Percentiles rank a stretch among this genome's conserved stretches.
phyloP scores from a whole-genome alignment of 352 stramenopile species.

The Peronospora farinosa region DNA sequence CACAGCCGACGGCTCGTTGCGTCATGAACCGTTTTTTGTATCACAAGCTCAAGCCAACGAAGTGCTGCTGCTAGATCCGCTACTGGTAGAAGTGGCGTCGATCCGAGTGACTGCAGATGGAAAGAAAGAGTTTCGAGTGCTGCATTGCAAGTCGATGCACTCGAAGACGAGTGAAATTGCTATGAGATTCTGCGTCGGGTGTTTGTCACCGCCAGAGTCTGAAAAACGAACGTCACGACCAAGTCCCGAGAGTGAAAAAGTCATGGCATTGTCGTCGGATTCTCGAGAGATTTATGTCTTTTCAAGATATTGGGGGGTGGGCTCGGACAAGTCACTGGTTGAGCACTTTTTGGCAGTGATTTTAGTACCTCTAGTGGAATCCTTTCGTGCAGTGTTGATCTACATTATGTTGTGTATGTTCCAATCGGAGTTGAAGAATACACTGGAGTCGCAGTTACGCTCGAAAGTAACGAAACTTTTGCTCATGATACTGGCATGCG shows the following conservation, averaged over 20 bases:
- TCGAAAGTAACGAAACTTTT: conserved; percentile 41
- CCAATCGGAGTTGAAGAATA: conserved; percentile 21
- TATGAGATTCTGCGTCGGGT: conserved; percentile 56
- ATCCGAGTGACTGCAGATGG: conserved; percentile 52
- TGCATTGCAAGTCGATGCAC: conserved; percentile 62
- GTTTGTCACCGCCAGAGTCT: conserved; percentile 48
- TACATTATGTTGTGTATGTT: conserved; percentile 56
- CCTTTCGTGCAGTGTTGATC: conserved; percentile 55
- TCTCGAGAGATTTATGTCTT: conserved; percentile 65
- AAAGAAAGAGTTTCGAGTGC: conserved; percentile 70
- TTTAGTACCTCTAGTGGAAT: conserved; percentile 61
- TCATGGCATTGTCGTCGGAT: conserved; percentile 12
- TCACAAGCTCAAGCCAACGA: conserved; percentile 37
- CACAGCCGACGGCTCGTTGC: conserved; percentile 47
- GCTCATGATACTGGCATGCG: conserved; percentile 48
- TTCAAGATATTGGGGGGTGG: conserved; percentile 77
- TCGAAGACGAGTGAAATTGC: conserved; percentile 25
- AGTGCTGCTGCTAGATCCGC: conserved; percentile 63
- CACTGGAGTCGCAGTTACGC: conserved; percentile 19
- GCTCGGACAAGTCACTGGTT: conserved; percentile 66
- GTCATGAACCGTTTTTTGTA: conserved; percentile 54
- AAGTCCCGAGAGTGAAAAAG: conserved; percentile 27
- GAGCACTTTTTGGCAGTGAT: conserved; percentile 58
- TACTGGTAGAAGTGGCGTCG: conserved; percentile 78
- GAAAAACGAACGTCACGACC: conserved; percentile 20